A percentile compares a stretch with the other conserved stretches of the same genome.
Evolutionary conservation across 192 early-diverging fungal species (phyloP).

Genomic region (Entomortierella chlamydospora): DNA sequence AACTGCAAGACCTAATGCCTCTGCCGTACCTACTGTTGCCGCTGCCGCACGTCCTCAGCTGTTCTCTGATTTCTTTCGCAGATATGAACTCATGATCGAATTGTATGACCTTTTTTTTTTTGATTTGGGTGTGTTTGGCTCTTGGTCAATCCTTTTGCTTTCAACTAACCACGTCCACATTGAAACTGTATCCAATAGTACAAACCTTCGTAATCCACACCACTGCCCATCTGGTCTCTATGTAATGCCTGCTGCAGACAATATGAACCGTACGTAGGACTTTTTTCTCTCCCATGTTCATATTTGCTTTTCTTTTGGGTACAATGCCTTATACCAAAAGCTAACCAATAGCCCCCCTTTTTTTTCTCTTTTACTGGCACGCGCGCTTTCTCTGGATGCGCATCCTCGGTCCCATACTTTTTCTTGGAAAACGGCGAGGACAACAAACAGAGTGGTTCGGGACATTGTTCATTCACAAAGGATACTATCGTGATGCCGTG

Average conservation of each 20-base stretch:
- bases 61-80: constrained; percentile 59
- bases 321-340: neutral
- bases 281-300: neutral
- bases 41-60: constrained; percentile 39
- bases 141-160: too few relatives aligned
- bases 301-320: too few relatives aligned
- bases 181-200: constrained; percentile 64
- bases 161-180: too few relatives aligned
- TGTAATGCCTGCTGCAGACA: constrained; percentile 80
- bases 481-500: constrained; percentile 89
- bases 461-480: constrained; percentile 88
- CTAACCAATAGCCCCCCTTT: neutral
- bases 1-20: neutral
- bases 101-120: constrained; percentile 56
- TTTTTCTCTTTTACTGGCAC: neutral
- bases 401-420: too few relatives aligned
- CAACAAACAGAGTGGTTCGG: constrained; percentile 80
- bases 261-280: constrained; percentile 65
- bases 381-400: neutral
- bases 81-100: constrained; percentile 79
- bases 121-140: neutral
- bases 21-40: neutral
- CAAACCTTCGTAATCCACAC: constrained; percentile 78
- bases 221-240: constrained; percentile 91
- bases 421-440: too few relatives aligned